Evolutionary conservation across 1,139 yeast genomes (phyloP), one percentile per base, ranked within the genome.

Genomic region (Geotrichum carabidarum): DNA sequence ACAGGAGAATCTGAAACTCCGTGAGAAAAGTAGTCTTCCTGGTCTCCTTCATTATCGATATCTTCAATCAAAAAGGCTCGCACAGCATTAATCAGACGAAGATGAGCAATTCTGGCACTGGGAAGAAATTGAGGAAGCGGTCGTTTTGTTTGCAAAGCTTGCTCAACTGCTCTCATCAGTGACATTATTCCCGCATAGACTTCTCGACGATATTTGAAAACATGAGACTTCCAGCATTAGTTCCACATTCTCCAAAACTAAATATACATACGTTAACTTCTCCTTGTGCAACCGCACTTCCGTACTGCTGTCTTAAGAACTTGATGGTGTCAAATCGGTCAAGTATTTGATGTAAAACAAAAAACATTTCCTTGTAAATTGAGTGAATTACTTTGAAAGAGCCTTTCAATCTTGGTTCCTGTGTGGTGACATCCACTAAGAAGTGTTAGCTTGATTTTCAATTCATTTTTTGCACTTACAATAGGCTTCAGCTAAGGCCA

Each of bases 91-190:
- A 78, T 70, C 14, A 78, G 61, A 53, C 80, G 70, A 53, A 75
- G 62, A 50, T 78, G 81, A 0, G 81, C 74, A 42, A 76, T 70
- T 60, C 78, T 68, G 0, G 79, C 71, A 61, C 80, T 76, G 1
- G 81, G 81, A 40, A 78, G 56, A 61, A 68, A 77, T 58, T 78
- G 80, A 0, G 82, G 81, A 40, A 78, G 57, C 1, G 80, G 80
- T 1, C 71, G 63, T 59, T 77, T 77, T 43, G 70, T 75, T 4
- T 64, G 54, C 17, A 77, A 59, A 0, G 81, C 78, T 42, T 72
- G 72, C 58, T 75, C 76, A 9, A 76, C 67, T 6, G 78, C 74
- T 43, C 78, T 67, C 60, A 76, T 60, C 2, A 70, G 59, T 37
- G 68, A 64, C 12, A 69, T 67, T 44, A 76, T 58, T 8, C 77